Base-by-base conservation (phyloP, 306 rosid species). In the Prunus mume region DNA sequence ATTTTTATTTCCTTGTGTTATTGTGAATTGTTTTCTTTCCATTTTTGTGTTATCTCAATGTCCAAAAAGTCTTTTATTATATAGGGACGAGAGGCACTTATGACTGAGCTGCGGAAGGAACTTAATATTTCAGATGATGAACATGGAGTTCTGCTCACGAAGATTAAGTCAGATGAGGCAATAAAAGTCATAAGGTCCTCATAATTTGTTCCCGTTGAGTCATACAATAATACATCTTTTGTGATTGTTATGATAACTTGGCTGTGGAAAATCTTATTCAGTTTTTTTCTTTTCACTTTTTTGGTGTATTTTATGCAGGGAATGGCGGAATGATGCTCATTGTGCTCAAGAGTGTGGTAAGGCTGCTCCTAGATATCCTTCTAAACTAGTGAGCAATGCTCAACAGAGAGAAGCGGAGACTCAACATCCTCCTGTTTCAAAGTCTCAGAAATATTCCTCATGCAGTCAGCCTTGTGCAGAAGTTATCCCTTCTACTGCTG, bases 91-190 rank as follows among this genome's bases (percentile, higher is more conserved):
- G 76, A 55, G 52, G 51, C 51, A 18, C 20, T 72, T 20, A 55
- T 72, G 76, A 72, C 76, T 0, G 46, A 72, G 76, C 66, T 72
- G 76, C 65, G 76, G 34, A 72, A 41, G 76, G 76, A 72, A 14
- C 76, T 55, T 34, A 55, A 72, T n/a, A 22, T 55, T 12, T 34
- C 76, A 20, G 76, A 72, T 20, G 65, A 34, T n/a, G 76, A 72
- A 56, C 76, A 72, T 38, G 76, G 52, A 55, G 65, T 34, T 13
- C 13, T 72, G 20, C 76, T 72, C 22, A 25, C 22, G n/a, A 20
- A 32, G 50, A 71, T 71, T 19, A 34, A 22, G 24, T 32, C 51
- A 4, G 22, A 72, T 4, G 34, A 55, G 20, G n/a, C 75, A 3
- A 38, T 71, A 34, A 55, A 20, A 14, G 12, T 13, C 65, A n/a